These are phyloP conservation scores for Pythium pyrilobum DNA, from an alignment of 352 stramenopile genomes.

Conservation along the genomic window DNA sequence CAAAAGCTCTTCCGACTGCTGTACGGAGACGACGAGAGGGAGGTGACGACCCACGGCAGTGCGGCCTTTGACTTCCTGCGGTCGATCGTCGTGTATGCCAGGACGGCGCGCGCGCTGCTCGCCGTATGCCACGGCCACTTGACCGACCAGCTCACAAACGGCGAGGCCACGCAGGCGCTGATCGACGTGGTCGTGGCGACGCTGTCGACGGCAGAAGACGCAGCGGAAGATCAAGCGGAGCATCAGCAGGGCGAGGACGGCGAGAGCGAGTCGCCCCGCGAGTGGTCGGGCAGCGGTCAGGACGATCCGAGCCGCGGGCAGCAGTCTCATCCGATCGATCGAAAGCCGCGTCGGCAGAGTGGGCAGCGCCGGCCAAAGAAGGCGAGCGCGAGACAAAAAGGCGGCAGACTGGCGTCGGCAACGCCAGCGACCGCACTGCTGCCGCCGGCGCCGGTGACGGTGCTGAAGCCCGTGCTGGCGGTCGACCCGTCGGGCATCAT, in stretches of 20 bases:
- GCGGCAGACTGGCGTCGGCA: not conserved
- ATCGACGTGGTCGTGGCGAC: slow-evolving; percentile 15
- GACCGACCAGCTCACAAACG: slow-evolving; percentile 17
- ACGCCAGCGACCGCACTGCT: not conserved
- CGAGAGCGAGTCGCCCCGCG: not conserved
- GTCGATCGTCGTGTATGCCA: slow-evolving; percentile 35
- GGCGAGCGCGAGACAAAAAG: not conserved
- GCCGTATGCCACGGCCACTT: slow-evolving; percentile 38
- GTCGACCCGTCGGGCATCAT: slow-evolving; percentile 40
- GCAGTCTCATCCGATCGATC: no score
- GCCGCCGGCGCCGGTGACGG: no score
- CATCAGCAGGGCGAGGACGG: not conserved
- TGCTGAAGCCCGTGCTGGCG: slow-evolving; percentile 5
- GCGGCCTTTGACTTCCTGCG: slow-evolving; percentile 29
- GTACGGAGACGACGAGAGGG: not conserved
- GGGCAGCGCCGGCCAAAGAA: not conserved
- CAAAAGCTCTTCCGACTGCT: slow-evolving; percentile 17
- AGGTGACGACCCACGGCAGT: slow-evolving; percentile 13
- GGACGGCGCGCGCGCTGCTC: slow-evolving; percentile 33
- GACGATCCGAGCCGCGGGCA: no score
- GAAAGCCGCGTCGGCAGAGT: not conserved
- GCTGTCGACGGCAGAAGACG: not conserved
- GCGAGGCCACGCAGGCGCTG: slow-evolving; percentile 29
- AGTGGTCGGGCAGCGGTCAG: no score
- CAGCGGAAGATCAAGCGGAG: not conserved